Evolutionary conservation across 495 filamentous ascomycete genomes (phyloP).

Genomic region (Penicillium psychrofluorescens): DNA sequence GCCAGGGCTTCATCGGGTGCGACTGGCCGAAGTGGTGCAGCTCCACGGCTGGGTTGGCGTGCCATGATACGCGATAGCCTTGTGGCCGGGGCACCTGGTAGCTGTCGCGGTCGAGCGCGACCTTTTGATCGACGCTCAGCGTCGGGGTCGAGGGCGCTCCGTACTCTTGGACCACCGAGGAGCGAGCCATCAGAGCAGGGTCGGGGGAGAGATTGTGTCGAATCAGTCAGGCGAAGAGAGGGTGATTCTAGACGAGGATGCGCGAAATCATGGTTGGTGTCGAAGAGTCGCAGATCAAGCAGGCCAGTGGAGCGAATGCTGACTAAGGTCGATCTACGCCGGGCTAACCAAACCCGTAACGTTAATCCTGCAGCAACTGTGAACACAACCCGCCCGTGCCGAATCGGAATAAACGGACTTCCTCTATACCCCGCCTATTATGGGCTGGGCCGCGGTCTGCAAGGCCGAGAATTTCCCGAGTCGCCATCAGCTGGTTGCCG

Average conservation of each 20-base stretch:
- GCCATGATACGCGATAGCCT: constrained; percentile 92
- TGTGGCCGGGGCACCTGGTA: constrained; percentile 71
- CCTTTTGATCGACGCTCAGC: constrained; percentile 55
- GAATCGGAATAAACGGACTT: no score
- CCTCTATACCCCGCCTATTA: no score
- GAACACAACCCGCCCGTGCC: no score
- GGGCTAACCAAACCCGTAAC: no score
- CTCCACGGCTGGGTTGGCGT: constrained; percentile 92
- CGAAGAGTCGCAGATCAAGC: not conserved
- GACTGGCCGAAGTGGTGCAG: constrained; percentile 90
- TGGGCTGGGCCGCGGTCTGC: no score
- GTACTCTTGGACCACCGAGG: constrained; percentile 66
- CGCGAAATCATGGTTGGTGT: not conserved
- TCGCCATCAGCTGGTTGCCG: not conserved
- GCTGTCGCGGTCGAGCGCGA: constrained; percentile 57
- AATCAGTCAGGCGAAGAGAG: not conserved
- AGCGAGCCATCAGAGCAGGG: constrained; percentile 31
- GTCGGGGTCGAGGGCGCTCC: constrained; percentile 50
- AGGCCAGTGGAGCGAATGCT: no score
- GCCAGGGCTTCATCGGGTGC: constrained; percentile 99
- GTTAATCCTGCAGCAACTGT: no score
- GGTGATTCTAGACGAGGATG: not conserved
- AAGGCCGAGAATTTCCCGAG: not conserved
- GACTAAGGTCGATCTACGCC: no score
- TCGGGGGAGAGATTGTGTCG: not conserved